Percentiles rank a stretch among this genome's conserved stretches.
Evolutionary conservation across 495 filamentous ascomycete species (phyloP).

Genomic region (Chaetomium cochliodes): DNA sequence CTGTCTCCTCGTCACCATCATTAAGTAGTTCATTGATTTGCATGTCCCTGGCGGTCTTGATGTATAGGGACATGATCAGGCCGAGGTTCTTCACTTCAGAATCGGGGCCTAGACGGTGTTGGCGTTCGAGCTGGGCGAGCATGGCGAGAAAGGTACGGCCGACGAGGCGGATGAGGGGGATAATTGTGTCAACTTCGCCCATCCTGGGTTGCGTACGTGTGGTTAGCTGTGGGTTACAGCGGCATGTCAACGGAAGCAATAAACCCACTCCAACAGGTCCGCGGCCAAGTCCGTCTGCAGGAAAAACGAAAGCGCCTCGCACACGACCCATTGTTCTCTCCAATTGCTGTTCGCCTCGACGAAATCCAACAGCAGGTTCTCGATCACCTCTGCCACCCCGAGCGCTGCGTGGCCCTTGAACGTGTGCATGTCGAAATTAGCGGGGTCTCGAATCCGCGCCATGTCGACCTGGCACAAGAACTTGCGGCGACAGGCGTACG

Average conservation of each 20-base stretch:
- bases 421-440: slow-evolving; percentile 38
- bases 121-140: slow-evolving; percentile 37
- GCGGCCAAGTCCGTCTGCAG: slow-evolving; percentile 13
- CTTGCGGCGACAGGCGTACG: slow-evolving; percentile 35
- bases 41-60: slow-evolving; percentile 21
- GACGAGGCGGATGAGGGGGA: slow-evolving; percentile 26
- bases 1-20: slow-evolving; percentile 4
- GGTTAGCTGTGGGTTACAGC: neutral
- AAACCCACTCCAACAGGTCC: slow-evolving; percentile 8
- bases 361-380: slow-evolving; percentile 42
- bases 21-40: slow-evolving; percentile 16
- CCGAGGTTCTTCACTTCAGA: slow-evolving; percentile 35
- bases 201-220: slow-evolving; percentile 19
- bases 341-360: slow-evolving; percentile 33
- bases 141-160: slow-evolving; percentile 40
- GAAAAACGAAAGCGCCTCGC: slow-evolving; percentile 32
- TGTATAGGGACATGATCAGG: slow-evolving; percentile 38
- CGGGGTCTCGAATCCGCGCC: slow-evolving; percentile 33
- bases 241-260: neutral
- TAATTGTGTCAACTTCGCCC: slow-evolving; percentile 31
- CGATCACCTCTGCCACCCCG: slow-evolving; percentile 35
- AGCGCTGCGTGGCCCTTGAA: slow-evolving; percentile 35
- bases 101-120: slow-evolving; percentile 27
- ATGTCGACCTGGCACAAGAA: slow-evolving; percentile 26
- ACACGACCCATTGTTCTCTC: slow-evolving; percentile 40